Evolutionary conservation across 768 basidiomycete genomes (phyloP), one percentile per base, ranked within the genome.

Genomic region (Hygrophorus russula): DNA sequence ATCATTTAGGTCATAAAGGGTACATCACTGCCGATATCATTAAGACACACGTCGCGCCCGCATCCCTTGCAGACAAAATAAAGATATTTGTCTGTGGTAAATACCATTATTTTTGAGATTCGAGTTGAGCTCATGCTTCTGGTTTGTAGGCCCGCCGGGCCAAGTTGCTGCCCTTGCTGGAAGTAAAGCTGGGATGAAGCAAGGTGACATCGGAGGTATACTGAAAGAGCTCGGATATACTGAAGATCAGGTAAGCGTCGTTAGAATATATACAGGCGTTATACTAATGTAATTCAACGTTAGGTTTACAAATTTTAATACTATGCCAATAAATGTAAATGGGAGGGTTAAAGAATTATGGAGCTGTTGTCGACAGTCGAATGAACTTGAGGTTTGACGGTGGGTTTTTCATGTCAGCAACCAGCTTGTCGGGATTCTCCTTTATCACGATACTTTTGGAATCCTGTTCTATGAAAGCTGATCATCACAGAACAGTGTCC

Each of bases 131-230:
- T 20, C 36, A 49, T 49, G 13, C 17, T 10, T 39, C 30, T 39
- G 24, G 35, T 3, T 38, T 27, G 7, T 45, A 80, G 83, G 88
- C 5, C 89, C 89, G 10, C 94, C 92, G 10, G 76, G 74, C 4
- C 92, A 96, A 60, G 84, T 97, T n/a, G 71, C 71, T n/a, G 76
- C 89, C 2, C 52, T 98, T 46, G 79, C 87, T 41, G 96, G 96
- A 13, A 78, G 83, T 60, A 98, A 98, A 67, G 81, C 77, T 3
- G 88, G 89, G 12, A 76, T 73, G 68, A 78, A 86, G 62, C 92
- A 96, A 61, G 93, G 92, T 18, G 75, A 77, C 47, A 56, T 96
- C 14, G 73, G 71, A 12, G 92, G 93, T 35, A 64, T 82, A n/a
- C 70, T 98, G 38, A 88, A 87, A 63, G 83, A 92, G 51, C 59